Evolutionary conservation across 352 stramenopile genomes (phyloP).

Genomic region (Globisporangium sylvaticum): DNA sequence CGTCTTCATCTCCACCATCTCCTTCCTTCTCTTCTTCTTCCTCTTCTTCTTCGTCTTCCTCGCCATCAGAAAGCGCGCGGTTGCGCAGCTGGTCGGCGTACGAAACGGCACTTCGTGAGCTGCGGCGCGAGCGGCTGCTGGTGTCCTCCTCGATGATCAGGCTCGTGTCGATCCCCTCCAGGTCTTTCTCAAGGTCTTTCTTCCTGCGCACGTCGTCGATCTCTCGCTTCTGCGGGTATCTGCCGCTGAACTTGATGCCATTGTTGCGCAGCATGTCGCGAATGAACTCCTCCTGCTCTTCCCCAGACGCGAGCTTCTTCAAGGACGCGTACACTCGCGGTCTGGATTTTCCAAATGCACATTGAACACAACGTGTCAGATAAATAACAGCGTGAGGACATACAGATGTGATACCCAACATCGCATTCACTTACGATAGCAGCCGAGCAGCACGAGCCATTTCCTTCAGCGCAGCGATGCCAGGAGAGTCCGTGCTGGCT

Average conservation of each 20-base stretch:
- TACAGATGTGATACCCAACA: background rate
- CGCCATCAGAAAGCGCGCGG: conserved; percentile 22
- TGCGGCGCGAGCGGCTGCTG: conserved; percentile 12
- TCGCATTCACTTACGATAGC: conserved; percentile 44
- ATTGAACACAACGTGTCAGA: background rate
- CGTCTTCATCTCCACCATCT: background rate
- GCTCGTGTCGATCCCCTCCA: conserved; percentile 81
- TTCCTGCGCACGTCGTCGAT: conserved; percentile 70
- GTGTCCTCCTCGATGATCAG: conserved; percentile 53
- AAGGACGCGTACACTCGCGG: conserved; percentile 57
- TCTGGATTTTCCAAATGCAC: conserved; percentile 20
- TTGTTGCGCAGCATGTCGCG: conserved; percentile 44
- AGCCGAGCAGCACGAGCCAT: conserved; percentile 60
- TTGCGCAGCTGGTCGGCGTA: conserved; percentile 10
- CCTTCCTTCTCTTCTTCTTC: conserved; percentile 5
- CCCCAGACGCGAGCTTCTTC: conserved; percentile 32
- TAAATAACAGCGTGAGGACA: background rate
- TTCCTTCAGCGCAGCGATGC: conserved; percentile 62
- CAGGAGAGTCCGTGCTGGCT: conserved; percentile 30
- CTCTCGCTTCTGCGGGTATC: conserved; percentile 62
- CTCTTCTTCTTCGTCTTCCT: conserved; percentile 30
- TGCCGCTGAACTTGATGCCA: conserved; percentile 47
- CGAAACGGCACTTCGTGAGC: background rate
- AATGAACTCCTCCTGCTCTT: conserved; percentile 57
- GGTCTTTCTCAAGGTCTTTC: conserved; percentile 56